Evolutionary conservation across 2,329 filamentous ascomycete genomes (phyloP).

Genomic region (Botryotinia globosa): DNA sequence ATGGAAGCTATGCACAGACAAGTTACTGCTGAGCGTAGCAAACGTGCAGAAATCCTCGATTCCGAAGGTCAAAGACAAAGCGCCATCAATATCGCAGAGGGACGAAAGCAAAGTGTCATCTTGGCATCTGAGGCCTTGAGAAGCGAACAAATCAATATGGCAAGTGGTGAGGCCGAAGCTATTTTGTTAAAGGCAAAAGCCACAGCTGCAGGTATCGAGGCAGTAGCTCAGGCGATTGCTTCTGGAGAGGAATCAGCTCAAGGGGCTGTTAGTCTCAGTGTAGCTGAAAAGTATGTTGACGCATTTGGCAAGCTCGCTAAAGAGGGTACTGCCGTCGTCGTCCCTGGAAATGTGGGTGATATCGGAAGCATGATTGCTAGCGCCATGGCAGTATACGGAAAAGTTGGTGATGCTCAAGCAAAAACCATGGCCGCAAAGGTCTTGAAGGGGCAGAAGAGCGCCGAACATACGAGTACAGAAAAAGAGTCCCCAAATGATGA

Average conservation of each 20-base stretch:
- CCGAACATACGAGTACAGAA: conserved; percentile 30
- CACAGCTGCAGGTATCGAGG: conserved; percentile 84
- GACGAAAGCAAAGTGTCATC: conserved; percentile 94
- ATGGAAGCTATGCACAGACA: conserved; percentile 98
- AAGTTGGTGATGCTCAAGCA: conserved; percentile 78
- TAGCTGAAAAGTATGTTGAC: conserved; percentile 97
- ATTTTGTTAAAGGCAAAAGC: conserved; percentile 83
- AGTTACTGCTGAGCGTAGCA: conserved; percentile 94
- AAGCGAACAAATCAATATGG: conserved; percentile 89
- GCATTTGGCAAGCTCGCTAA: conserved; percentile 90
- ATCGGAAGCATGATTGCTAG: conserved; percentile 96
- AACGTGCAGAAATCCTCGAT: conserved; percentile 95
- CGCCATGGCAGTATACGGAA: conserved; percentile 91
- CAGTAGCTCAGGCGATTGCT: conserved; percentile 73
- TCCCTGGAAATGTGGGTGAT: conserved; percentile 95
- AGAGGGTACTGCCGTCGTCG: conserved; percentile 92
- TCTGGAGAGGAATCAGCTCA: conserved; percentile 73
- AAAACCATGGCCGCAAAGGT: conserved; percentile 59
- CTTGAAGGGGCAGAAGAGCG: conserved; percentile 42
- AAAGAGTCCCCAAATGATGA: conserved; percentile 40
- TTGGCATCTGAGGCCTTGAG: conserved; percentile 88
- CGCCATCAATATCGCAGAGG: conserved; percentile 98
- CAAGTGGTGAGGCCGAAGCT: conserved; percentile 88
- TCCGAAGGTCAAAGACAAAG: conserved; percentile 95
- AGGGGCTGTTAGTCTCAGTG: conserved; percentile 77